phyloP scores from a whole-genome alignment of 768 basidiomycete genomes.

The Pulveroboletus sp. region DNA sequence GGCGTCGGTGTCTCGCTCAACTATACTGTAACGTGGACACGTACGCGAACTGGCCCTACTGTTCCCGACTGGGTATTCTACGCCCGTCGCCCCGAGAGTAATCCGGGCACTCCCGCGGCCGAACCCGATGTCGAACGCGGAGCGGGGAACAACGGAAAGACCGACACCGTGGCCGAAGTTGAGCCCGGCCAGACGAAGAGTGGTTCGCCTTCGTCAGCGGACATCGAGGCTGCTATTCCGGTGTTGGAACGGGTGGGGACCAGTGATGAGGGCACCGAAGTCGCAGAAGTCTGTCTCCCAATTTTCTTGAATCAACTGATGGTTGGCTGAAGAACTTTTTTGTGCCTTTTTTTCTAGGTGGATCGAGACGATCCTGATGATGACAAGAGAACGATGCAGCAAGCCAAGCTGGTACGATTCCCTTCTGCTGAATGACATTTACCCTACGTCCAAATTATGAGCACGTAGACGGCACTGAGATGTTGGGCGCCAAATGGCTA shows the following conservation, averaged over 20 bases:
- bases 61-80: conserved; percentile 47
- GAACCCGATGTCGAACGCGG: conserved; percentile 24
- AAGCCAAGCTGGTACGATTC: conserved; percentile 31
- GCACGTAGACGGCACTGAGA: neutral
- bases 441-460: conserved; percentile 4
- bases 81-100: conserved; percentile 25
- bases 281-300: conserved; percentile 21
- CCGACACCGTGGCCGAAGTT: neutral
- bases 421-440: conserved; percentile 36
- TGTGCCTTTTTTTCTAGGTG: conserved; percentile 12
- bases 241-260: neutral
- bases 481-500: neutral
- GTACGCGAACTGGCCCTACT: conserved; percentile 25
- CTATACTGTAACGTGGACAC: conserved; percentile 42
- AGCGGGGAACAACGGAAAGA: neutral
- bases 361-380: neutral
- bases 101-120: neutral
- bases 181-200: neutral
- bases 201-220: neutral
- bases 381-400: neutral
- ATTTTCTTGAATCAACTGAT: neutral
- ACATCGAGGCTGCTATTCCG: neutral
- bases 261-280: neutral
- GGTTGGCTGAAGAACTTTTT: conserved; percentile 15
- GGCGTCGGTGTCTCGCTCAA: conserved; percentile 45